Evolutionary conservation across 352 stramenopile species (phyloP).

Genomic region (Peronosclerospora sorghi): DNA sequence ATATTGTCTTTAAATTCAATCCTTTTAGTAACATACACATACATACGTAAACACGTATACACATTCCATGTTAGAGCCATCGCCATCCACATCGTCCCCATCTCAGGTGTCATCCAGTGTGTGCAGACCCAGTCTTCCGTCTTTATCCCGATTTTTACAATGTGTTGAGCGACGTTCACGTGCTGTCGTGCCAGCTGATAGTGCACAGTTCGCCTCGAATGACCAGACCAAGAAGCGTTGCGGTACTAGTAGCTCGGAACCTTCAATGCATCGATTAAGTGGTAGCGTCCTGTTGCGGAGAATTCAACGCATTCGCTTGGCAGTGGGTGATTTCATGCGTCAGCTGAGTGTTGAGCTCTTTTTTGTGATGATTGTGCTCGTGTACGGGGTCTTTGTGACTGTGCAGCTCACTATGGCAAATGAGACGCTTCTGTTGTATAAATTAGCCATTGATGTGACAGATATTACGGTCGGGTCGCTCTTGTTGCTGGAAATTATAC

Average conservation of each 20-base stretch:
- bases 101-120: slow-evolving; percentile 14
- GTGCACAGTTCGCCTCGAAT: slow-evolving; percentile 1
- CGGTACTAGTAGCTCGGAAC: slow-evolving; percentile 26
- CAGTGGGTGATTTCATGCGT: slow-evolving; percentile 72
- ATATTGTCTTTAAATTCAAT: too few species aligned
- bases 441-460: slow-evolving; percentile 60
- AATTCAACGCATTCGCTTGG: slow-evolving; percentile 34
- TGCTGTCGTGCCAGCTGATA: slow-evolving; percentile 39
- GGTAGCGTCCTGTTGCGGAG: slow-evolving; percentile 18
- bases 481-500: slow-evolving; percentile 61
- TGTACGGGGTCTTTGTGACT: slow-evolving; percentile 76
- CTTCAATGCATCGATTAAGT: slow-evolving; percentile 24
- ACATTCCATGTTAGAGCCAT: too few species aligned
- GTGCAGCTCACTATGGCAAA: slow-evolving; percentile 74
- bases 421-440: slow-evolving; percentile 36
- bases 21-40: too few species aligned
- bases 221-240: slow-evolving; percentile 16
- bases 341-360: slow-evolving; percentile 79
- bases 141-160: slow-evolving; percentile 44
- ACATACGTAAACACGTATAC: too few species aligned
- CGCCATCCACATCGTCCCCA: neutral
- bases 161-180: slow-evolving; percentile 47
- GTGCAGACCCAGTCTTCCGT: slow-evolving; percentile 49
- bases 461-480: slow-evolving; percentile 80
- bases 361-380: slow-evolving; percentile 82